These are phyloP conservation scores for Viola pubescens DNA, from an alignment of 441 rosid genomes.

Conservation along the genomic window DNA sequence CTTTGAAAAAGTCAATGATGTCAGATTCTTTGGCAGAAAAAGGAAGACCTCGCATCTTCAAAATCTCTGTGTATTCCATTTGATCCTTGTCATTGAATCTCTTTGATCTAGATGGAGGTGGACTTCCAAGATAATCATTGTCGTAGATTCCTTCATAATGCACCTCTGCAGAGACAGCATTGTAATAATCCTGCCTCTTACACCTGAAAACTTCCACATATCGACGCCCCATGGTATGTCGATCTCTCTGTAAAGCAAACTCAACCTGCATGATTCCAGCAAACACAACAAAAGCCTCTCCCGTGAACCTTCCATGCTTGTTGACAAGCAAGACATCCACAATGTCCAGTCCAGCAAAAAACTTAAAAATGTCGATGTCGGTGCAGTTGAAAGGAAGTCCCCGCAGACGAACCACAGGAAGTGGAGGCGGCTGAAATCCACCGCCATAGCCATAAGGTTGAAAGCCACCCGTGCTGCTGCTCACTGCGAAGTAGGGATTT, in stretches of 20 bases:
- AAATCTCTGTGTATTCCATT: conserved; percentile 58
- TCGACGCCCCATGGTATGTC: conserved; percentile 80
- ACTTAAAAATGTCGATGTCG: conserved; percentile 78
- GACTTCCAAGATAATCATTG: conserved; percentile 51
- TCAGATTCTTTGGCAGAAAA: conserved; percentile 62
- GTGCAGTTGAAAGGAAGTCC: conserved; percentile 93
- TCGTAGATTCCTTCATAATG: conserved; percentile 66
- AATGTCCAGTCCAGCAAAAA: conserved; percentile 85
- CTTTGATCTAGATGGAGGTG: conserved; percentile 63
- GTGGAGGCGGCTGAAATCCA: conserved; percentile 46
- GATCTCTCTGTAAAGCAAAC: conserved; percentile 73
- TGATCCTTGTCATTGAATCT: conserved; percentile 61
- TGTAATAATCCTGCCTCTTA: conserved; percentile 74
- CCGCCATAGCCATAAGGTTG: conserved; percentile 51
- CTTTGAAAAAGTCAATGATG: conserved; percentile 58
- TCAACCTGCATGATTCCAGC: conserved; percentile 73
- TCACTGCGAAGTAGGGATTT: conserved; percentile 98
- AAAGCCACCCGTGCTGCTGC: conserved; percentile 49
- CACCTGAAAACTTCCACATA: conserved; percentile 85
- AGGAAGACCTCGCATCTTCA: conserved; percentile 88
- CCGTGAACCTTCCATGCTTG: conserved; percentile 71
- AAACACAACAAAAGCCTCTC: conserved; percentile 82
- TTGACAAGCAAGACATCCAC: conserved; percentile 73
- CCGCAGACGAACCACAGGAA: conserved; percentile 86
- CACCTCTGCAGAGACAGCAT: conserved; percentile 75